phyloP scores from a whole-genome alignment of 768 basidiomycete species.

The Butyriboletus loyo region DNA sequence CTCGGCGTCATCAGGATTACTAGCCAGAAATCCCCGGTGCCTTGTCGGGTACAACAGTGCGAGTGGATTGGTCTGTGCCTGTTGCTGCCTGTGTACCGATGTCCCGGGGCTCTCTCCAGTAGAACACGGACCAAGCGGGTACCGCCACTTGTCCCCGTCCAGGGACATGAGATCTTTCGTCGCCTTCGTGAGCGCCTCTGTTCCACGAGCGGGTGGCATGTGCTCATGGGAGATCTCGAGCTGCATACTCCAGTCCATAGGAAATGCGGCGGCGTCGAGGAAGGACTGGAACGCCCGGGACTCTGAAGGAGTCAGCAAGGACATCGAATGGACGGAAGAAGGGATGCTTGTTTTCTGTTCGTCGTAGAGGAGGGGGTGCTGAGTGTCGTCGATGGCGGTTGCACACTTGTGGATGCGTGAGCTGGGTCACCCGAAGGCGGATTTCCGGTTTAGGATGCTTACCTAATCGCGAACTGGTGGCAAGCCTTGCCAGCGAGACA shows the following conservation, averaged over 20 bases:
- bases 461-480: not conserved
- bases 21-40: slow-evolving; percentile 12
- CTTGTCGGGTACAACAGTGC: slow-evolving; percentile 17
- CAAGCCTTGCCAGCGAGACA: not conserved
- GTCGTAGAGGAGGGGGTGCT: not conserved
- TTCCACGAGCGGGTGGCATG: slow-evolving; percentile 50
- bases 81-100: slow-evolving; percentile 14
- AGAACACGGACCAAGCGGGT: slow-evolving; percentile 21
- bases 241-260: slow-evolving; percentile 49
- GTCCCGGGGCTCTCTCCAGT: slow-evolving; percentile 5
- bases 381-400: slow-evolving; percentile 6
- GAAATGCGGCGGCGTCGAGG: slow-evolving; percentile 45
- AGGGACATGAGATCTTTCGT: slow-evolving; percentile 83
- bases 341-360: not conserved
- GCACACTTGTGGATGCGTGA: too few species aligned
- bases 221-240: slow-evolving; percentile 40
- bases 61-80: slow-evolving; percentile 16
- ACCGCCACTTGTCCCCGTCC: slow-evolving; percentile 43
- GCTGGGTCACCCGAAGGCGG: too few species aligned
- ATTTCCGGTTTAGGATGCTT: slow-evolving; percentile 22
- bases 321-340: slow-evolving; percentile 36
- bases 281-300: slow-evolving; percentile 68
- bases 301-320: slow-evolving; percentile 65
- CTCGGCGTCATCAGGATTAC: slow-evolving; percentile 8
- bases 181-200: slow-evolving; percentile 68